Base-by-base conservation (phyloP, 2,329 filamentous ascomycete species). In the Cytospora piceae region DNA sequence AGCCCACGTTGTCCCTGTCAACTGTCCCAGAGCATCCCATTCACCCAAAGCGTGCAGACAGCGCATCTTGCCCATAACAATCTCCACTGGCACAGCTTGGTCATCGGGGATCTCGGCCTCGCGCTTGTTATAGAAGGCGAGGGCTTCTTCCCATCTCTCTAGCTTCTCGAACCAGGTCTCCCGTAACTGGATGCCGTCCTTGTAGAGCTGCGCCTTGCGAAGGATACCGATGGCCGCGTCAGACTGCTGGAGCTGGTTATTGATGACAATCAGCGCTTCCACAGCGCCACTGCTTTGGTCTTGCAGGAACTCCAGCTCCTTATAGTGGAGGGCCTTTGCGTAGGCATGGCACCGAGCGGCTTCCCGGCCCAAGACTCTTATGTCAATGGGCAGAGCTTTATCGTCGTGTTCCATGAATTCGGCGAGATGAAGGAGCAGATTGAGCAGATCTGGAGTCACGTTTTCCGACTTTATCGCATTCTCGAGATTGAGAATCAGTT, bases 391-490 rank as follows among this genome's bases (percentile, higher is more conserved):
- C 61, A 99, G 81, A 17, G 96, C 94, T 77, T 99, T 99, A 76
- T 99, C 95, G 72, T 99, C 96, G 74, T 99, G 95, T 75, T 99
- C 95, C 95, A 99, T 99, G 77, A 99, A 99, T 75, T 99, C 95
- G 27, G 95, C 95, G 59, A 99, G 84, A 73, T 99, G 99, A 58
- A 99, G 87, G 32, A 99, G 83, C 58, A 97, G 90, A 67, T 97
- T 94, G 11, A 99, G 82, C 70, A 99, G 90, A 76, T 99, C 96
- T 0, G 96, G 95, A 0, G 95, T 94, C 15, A 99, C 96, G 71
- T 97, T 94, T 61, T 94, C 91, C 4, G 94, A 98, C 63, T 93
- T 95, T 71, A 99, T 91, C 0, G 96, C 95, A 68, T 91, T 93
- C 76, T 99, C 95, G 61, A 99, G 96, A 29, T 96, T 96, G 61